These are phyloP conservation scores for Neurospora terricola DNA, from an alignment of 495 filamentous ascomycete genomes.

Conservation along the genomic window DNA sequence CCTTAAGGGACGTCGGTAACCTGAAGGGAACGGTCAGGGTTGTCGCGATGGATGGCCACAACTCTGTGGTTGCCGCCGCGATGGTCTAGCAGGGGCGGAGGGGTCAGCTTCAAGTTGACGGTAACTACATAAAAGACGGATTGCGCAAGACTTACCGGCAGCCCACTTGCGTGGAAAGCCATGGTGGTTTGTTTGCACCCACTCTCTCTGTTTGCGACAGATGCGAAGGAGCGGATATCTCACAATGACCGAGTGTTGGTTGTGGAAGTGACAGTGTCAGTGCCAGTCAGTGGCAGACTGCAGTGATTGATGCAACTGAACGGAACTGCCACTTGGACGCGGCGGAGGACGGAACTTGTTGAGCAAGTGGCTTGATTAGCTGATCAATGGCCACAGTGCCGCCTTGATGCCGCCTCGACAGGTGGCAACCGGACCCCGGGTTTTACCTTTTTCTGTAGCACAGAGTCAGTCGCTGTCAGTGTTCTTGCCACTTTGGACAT, in stretches of 20 bases:
- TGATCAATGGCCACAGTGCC: slow-evolving; percentile 1
- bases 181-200: slow-evolving; percentile 16
- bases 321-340: background rate
- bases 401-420: background rate
- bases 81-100: slow-evolving; percentile 25
- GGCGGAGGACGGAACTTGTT: background rate
- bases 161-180: slow-evolving; percentile 33
- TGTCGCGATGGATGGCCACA: slow-evolving; percentile 47
- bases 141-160: slow-evolving; percentile 25
- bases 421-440: slow-evolving; percentile 1
- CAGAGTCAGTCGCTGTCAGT: background rate
- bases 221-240: background rate
- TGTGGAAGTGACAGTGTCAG: slow-evolving; percentile 1
- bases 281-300: background rate
- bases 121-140: background rate
- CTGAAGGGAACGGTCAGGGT: slow-evolving; percentile 36
- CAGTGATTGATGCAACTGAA: slow-evolving; percentile 6
- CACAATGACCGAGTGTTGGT: background rate
- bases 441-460: slow-evolving; percentile 3
- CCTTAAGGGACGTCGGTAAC: slow-evolving; percentile 8
- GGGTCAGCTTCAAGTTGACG: background rate
- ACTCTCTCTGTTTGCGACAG: slow-evolving; percentile 3
- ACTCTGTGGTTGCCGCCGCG: slow-evolving; percentile 39
- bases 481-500: background rate
- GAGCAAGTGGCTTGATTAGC: slow-evolving; percentile 2